Conservation (phyloP, 2,329 filamentous ascomycete genomes). For the Neonectria magnoliae region DNA sequence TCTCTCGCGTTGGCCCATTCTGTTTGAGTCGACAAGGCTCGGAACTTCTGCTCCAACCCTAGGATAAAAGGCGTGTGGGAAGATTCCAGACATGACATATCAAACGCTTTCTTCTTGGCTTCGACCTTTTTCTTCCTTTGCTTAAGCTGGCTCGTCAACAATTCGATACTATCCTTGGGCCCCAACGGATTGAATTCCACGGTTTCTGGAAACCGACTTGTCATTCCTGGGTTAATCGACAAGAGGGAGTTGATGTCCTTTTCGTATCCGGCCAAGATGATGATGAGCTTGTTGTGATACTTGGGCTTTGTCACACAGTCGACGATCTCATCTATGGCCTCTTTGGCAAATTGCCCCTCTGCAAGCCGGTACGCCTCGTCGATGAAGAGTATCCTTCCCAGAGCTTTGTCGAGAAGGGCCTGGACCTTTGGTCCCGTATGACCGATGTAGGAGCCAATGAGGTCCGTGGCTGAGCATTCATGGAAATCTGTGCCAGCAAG, state of each 20-base stretch:
- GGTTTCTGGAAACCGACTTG: conserved; percentile 71
- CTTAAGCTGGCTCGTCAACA: conserved; percentile 52
- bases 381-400: conserved; percentile 75
- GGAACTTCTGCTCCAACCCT: conserved; percentile 46
- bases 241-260: conserved; percentile 72
- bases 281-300: conserved; percentile 68
- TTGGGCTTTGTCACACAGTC: conserved; percentile 63
- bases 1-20: conserved; percentile 74
- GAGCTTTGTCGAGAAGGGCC: conserved; percentile 64
- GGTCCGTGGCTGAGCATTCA: conserved; percentile 73
- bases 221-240: conserved; percentile 68
- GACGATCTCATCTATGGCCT: conserved; percentile 64
- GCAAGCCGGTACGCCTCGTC: conserved; percentile 76
- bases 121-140: conserved; percentile 39
- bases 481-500: conserved; percentile 68
- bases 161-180: conserved; percentile 51
- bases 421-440: conserved; percentile 75
- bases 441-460: conserved; percentile 75
- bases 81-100: conserved; percentile 41
- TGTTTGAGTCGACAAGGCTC: conserved; percentile 51
- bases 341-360: conserved; percentile 65
- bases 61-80: conserved; percentile 18
- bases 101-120: conserved; percentile 30
- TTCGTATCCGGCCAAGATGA: conserved; percentile 76
- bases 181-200: conserved; percentile 64